Evolutionary conservation across 306 rosid genomes (phyloP).

Genomic region (apple (Malus domestica)): DNA sequence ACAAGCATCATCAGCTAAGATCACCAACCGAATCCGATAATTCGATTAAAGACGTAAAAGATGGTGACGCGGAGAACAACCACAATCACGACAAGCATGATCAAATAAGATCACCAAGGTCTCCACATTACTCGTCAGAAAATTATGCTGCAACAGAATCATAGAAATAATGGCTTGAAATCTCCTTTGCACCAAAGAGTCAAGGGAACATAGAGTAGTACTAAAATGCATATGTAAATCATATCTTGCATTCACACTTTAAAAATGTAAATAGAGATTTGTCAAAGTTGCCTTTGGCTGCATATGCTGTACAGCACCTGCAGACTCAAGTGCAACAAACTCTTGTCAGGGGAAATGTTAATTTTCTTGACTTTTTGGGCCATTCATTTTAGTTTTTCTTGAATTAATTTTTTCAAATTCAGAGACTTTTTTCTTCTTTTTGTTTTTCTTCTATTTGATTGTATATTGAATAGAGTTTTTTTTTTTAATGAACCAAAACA

Average conservation of each 20-base stretch:
- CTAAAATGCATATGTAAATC: background rate
- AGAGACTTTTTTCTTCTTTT: background rate
- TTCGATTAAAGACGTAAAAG: slow-evolving; percentile 10
- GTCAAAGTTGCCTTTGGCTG: background rate
- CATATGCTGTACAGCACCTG: background rate
- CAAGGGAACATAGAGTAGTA: slow-evolving; percentile 22
- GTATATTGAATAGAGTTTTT: background rate
- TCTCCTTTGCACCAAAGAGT: slow-evolving; percentile 36
- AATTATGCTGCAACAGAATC: slow-evolving; percentile 6
- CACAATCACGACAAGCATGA: slow-evolving; percentile 15
- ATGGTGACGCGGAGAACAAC: slow-evolving; percentile 15
- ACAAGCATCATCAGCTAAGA: slow-evolving; percentile 17
- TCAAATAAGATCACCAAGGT: slow-evolving; percentile 29
- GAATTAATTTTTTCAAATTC: background rate
- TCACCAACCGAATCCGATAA: slow-evolving; percentile 9
- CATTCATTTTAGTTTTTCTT: background rate
- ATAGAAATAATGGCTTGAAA: slow-evolving; percentile 24
- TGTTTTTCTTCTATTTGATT: background rate
- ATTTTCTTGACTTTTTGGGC: background rate
- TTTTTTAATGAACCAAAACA: background rate
- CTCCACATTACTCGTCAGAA: slow-evolving; percentile 29
- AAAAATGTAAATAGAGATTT: slow-evolving; percentile 50
- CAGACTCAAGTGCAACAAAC: background rate
- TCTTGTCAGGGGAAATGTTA: background rate
- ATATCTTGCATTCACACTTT: slow-evolving; percentile 4